These are phyloP conservation scores for Sporothrix globosa DNA, from an alignment of 2,329 filamentous ascomycete genomes.

Conservation along the genomic window DNA sequence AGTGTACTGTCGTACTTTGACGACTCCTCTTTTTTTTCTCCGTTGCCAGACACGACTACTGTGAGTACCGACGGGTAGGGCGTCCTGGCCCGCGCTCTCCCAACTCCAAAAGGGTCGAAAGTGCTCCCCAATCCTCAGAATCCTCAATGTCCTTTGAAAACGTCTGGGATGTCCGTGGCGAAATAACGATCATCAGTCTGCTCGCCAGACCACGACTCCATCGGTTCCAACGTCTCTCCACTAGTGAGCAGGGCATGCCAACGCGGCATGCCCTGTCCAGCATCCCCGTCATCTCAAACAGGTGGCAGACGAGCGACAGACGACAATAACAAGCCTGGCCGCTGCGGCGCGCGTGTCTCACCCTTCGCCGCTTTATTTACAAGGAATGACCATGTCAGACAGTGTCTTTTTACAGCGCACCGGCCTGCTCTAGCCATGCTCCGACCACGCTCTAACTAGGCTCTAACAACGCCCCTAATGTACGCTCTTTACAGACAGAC, in stretches of 20 bases:
- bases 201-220: constrained; percentile 12
- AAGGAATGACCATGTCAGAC: constrained; percentile 5
- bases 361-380: neutral
- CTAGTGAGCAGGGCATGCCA: neutral
- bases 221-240: constrained; percentile 9
- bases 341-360: constrained; percentile 7
- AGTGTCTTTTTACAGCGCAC: neutral
- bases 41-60: neutral
- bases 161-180: neutral
- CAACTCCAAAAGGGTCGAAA: neutral
- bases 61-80: constrained; percentile 12
- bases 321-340: neutral
- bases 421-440: neutral
- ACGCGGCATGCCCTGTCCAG: neutral
- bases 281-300: constrained; percentile 14
- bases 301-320: neutral
- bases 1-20: neutral
- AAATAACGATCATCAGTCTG: constrained; percentile 21
- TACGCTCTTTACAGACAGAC: constrained; percentile 12
- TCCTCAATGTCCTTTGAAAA: neutral
- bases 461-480: neutral
- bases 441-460: neutral
- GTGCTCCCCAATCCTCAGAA: neutral
- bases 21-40: too few relatives aligned
- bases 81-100: constrained; percentile 7